Evolutionary conservation across 495 filamentous ascomycete genomes (phyloP).

Genomic region (Penicillium cosmopolitanum): DNA sequence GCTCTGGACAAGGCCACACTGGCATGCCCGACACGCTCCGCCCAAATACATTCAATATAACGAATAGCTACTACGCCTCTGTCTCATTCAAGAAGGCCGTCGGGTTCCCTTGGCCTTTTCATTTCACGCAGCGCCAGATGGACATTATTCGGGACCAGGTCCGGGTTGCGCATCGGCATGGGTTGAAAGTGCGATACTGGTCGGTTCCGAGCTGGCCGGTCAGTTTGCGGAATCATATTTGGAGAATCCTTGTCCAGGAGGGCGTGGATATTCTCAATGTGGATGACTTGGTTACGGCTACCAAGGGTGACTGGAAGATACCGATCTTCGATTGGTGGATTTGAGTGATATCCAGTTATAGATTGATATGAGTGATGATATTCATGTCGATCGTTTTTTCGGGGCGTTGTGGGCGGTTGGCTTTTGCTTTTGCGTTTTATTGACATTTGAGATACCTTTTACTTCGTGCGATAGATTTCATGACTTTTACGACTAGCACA

Average conservation of each 20-base stretch:
- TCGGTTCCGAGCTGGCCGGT: constrained; percentile 76
- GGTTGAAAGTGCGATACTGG: constrained; percentile 80
- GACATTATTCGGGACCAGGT: constrained; percentile 65
- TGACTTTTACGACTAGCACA: neutral
- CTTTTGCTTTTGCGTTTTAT: constrained; percentile 10
- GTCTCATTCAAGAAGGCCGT: constrained; percentile 48
- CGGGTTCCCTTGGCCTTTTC: constrained; percentile 45
- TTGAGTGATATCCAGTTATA: constrained; percentile 3
- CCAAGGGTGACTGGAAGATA: constrained; percentile 48
- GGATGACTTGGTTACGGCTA: constrained; percentile 68
- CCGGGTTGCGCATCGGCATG: constrained; percentile 66
- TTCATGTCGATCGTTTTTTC: neutral
- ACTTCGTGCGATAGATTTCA: constrained; percentile 7
- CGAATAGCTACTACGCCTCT: constrained; percentile 52
- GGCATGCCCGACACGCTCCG: constrained; percentile 40
- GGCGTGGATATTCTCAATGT: constrained; percentile 79
- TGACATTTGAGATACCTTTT: constrained; percentile 18
- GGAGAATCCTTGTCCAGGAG: constrained; percentile 71
- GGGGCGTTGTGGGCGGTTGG: constrained; percentile 1
- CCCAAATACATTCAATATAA: constrained; percentile 47
- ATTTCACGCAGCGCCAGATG: constrained; percentile 56
- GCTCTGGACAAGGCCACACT: constrained; percentile 41
- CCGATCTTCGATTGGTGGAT: constrained; percentile 46
- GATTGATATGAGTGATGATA: constrained; percentile 6
- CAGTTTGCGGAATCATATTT: constrained; percentile 72